Percentiles rank a stretch among this genome's conserved stretches.
Conservation (phyloP, 345 rosid genomes). For the Rhizophora apiculata region DNA sequence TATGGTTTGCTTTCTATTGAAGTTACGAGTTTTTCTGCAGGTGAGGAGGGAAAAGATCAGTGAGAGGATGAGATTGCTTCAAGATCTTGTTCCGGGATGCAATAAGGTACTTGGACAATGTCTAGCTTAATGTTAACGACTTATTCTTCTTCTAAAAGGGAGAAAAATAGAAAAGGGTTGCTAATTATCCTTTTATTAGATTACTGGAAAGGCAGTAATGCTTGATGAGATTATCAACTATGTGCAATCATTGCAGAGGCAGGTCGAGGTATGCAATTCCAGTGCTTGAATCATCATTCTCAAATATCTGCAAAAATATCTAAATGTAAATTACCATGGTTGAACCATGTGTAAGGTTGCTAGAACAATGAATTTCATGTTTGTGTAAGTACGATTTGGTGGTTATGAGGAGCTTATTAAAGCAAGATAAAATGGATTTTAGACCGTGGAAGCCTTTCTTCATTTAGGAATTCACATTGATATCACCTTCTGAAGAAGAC, state of each 20-base stretch:
- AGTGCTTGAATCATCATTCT: not conserved
- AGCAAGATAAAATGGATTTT: no score
- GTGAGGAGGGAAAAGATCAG: constrained; percentile 97
- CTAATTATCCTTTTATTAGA: constrained; percentile 45
- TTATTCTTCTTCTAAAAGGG: not conserved
- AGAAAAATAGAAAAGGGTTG: not conserved
- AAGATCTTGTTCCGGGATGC: constrained; percentile 98
- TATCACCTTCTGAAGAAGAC: no score
- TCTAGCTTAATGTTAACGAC: not conserved
- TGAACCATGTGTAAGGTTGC: no score
- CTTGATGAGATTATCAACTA: constrained; percentile 98
- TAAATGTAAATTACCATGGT: not conserved
- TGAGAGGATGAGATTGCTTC: constrained; percentile 92
- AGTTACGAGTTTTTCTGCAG: constrained; percentile 36
- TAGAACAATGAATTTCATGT: no score
- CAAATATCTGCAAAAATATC: not conserved
- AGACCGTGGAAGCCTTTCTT: no score
- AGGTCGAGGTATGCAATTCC: constrained; percentile 80
- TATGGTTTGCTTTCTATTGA: constrained; percentile 15
- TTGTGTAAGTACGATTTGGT: no score
- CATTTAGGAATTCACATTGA: no score
- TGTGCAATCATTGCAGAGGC: constrained; percentile 94
- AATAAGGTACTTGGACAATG: constrained; percentile 60
- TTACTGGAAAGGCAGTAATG: constrained; percentile 98
- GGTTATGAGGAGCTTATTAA: no score